Evolutionary conservation across 192 early-diverging fungal genomes (phyloP), one percentile per base, ranked within the genome.

Genomic region (Radiomyces spectabilis): DNA sequence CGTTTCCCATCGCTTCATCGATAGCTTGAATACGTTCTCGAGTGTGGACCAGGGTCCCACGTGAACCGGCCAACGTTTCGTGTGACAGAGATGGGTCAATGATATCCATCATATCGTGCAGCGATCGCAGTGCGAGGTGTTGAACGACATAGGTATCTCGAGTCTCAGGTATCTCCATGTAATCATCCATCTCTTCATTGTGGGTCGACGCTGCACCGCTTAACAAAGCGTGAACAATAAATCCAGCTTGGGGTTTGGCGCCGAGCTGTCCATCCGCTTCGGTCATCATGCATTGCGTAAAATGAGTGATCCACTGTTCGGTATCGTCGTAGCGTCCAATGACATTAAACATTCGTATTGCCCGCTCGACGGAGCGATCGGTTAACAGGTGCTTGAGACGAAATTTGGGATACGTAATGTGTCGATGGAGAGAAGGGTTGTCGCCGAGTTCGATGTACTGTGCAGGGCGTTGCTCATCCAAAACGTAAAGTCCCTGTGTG

Each of bases 201-300:
- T 4, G 16, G 48, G 3, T 53, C 22, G 19, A 29, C 27, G 35
- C 25, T 13, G 58, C 57, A 3, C 73, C 73, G 2, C 53, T 24
- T 25, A 75, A 48, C 16, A 75, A 37, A 21, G 68, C 49, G 19
- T 63, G 55, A 12, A 69, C 34, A 42, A 72, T 53, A 29, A 60
- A 72, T 8, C 57, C 51, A 33, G 61, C 59, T 39, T 68, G 61
- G 5, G 65, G 61, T 27, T 65, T 51, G 33, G 30, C 46, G 13
- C 30, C 3, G 6, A 29, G 8, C n/a, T 41, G 59, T 30, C 32
- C 27, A 2, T 46, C 40, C n/a, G 33, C 29, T 18, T 41, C 47
- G 25, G 49, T 30, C 9, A 37, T 27, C 4, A 72, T 30, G 37
- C 66, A 69, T 7, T 30, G 12, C 35, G 69, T 63, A 32, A 71